A percentile compares a stretch with the other conserved stretches of the same genome.
Conservation (phyloP, 352 stramenopile genomes). For the Pythium aphanidermatum region DNA sequence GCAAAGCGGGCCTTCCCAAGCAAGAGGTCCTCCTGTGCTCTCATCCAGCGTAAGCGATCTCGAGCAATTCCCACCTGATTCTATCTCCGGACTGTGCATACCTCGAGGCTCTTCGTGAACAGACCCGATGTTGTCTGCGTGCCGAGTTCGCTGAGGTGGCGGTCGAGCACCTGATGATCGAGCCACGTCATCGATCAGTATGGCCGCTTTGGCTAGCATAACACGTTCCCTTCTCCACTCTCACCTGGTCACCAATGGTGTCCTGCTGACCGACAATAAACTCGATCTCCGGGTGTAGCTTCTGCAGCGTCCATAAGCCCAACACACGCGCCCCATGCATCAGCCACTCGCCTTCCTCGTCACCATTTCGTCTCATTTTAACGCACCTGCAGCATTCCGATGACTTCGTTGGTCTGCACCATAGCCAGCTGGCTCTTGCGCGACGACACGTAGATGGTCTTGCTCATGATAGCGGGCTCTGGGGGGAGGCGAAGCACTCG, state of each 20-base stretch:
- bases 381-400: slow-evolving; percentile 60
- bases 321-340: no score
- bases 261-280: slow-evolving; percentile 80
- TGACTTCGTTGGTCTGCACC: slow-evolving; percentile 83
- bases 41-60: no score
- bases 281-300: slow-evolving; percentile 47
- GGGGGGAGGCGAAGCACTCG: no score
- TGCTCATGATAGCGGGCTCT: slow-evolving; percentile 24
- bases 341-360: no score
- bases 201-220: no score
- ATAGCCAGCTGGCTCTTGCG: slow-evolving; percentile 87
- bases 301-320: no score
- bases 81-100: no score
- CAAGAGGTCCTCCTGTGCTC: slow-evolving; percentile 68
- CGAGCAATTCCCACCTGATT: no score
- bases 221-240: no score
- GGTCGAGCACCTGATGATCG: slow-evolving; percentile 39
- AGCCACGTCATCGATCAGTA: no score
- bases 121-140: slow-evolving; percentile 60
- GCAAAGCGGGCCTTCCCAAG: slow-evolving; percentile 64
- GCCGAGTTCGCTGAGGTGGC: slow-evolving; percentile 71
- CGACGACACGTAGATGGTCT: slow-evolving; percentile 77
- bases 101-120: slow-evolving; percentile 89
- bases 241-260: slow-evolving; percentile 72
- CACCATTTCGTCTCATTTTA: no score